Base-by-base conservation (phyloP, 345 rosid species). In the Nephelium lappaceum region DNA sequence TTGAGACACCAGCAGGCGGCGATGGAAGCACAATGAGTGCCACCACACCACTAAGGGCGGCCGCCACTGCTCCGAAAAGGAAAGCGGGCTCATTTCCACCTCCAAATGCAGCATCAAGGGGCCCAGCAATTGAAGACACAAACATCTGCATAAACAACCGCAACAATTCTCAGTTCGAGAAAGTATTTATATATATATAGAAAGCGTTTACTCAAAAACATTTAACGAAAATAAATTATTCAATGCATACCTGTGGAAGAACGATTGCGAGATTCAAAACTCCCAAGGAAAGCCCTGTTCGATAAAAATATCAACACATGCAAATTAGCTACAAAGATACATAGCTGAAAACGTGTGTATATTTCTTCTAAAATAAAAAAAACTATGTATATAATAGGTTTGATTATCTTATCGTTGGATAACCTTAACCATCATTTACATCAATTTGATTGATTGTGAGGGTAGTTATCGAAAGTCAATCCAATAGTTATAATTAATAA, bases 61-160 rank as follows among this genome's bases (percentile, higher is more conserved):
- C 98, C 0, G 95, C 91, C 0, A 93, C 77, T 0, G 92, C 98
- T 64, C 96, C 98, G 23, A 82, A 79, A 19, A 86, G 81, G 72
- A 93, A 93, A 2, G 97, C 97, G 16, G 98, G 98, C 58, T 85
- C 27, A 83, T 95, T 95, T 18, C 98, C 98, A 0, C 98, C 98
- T 71, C 98, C 95, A 49, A 90, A 92, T 18, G 90, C 36, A 41
- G 86, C 86, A 57, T 95, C 99, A 68, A 90, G 84, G 16, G 92
- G 94, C 66, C 99, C 99, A 10, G 89, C 86, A 16, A 84, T 84
- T 9, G 89, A 75, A 0, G 99, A 92, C 49, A 95, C 87, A 21
- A 95, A 0, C 92, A 95, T 93, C 97, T 95, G 81, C n/a, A 9
- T 5, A 43, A 64, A 6, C 4, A 42, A 25, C 43, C 39, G 24